These are phyloP conservation scores for Alternaria brassicicola DNA, from an alignment of 2,329 filamentous ascomycete genomes.

Conservation along the genomic window DNA sequence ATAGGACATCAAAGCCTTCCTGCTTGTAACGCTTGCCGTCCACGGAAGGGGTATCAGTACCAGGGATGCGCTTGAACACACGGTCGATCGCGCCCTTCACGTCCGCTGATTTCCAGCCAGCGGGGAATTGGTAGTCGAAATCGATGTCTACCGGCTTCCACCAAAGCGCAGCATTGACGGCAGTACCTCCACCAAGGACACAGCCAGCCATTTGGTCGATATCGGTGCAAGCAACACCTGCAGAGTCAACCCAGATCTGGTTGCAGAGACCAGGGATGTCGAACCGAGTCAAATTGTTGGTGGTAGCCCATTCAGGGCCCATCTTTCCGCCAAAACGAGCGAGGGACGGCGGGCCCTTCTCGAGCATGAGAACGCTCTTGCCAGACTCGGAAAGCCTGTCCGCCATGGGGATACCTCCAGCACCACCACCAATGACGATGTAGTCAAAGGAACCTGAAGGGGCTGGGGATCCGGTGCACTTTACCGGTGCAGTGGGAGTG, in stretches of 20 bases:
- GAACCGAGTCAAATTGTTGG: slow-evolving; percentile 69
- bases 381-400: slow-evolving; percentile 69
- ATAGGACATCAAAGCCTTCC: slow-evolving; percentile 68
- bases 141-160: slow-evolving; percentile 69
- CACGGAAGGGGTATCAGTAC: slow-evolving; percentile 68
- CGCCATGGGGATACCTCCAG: slow-evolving; percentile 64
- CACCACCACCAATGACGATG: slow-evolving; percentile 68
- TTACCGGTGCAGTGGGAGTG: slow-evolving; percentile 39
- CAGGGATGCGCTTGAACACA: slow-evolving; percentile 73
- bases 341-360: slow-evolving; percentile 61
- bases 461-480: slow-evolving; percentile 46
- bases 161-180: slow-evolving; percentile 72
- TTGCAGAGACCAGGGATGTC: slow-evolving; percentile 75
- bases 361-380: slow-evolving; percentile 66
- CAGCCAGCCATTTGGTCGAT: slow-evolving; percentile 77
- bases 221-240: slow-evolving; percentile 70
- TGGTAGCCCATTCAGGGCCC: slow-evolving; percentile 66
- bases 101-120: slow-evolving; percentile 71
- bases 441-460: slow-evolving; percentile 63
- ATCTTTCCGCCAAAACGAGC: slow-evolving; percentile 69
- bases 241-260: slow-evolving; percentile 69
- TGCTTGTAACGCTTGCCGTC: slow-evolving; percentile 72
- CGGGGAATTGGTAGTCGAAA: slow-evolving; percentile 75
- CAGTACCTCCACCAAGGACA: slow-evolving; percentile 70
- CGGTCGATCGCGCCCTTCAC: slow-evolving; percentile 64